Conservation (phyloP, 306 rosid genomes). For the Prunus mongolica region DNA sequence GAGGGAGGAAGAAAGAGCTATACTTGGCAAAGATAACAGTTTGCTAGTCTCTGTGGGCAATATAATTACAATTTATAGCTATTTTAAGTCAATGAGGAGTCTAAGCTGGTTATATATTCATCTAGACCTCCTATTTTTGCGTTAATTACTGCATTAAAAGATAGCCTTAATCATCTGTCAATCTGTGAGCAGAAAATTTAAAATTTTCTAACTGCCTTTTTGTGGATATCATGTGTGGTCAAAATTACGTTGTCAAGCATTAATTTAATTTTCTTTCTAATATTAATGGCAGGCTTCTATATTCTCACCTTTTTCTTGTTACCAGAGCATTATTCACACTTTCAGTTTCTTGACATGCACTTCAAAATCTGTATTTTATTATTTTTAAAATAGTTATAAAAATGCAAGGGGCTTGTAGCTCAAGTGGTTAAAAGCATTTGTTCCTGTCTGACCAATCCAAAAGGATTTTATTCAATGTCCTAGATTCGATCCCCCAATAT, state of each 20-base stretch:
- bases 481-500: too few relatives aligned
- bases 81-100: background rate
- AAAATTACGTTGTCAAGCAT: background rate
- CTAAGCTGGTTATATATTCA: background rate
- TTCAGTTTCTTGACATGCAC: too few relatives aligned
- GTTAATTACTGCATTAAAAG: conserved; percentile 1
- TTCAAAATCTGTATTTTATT: too few relatives aligned
- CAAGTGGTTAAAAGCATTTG: too few relatives aligned
- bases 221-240: background rate
- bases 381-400: too few relatives aligned
- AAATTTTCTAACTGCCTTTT: conserved; percentile 9
- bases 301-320: too few relatives aligned
- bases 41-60: background rate
- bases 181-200: conserved; percentile 6
- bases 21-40: background rate
- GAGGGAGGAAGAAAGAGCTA: background rate
- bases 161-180: conserved; percentile 16
- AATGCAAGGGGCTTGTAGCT: too few relatives aligned
- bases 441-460: too few relatives aligned
- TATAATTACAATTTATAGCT: conserved; percentile 2
- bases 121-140: background rate
- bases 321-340: too few relatives aligned
- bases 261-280: background rate
- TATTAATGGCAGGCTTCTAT: background rate
- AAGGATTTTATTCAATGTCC: too few relatives aligned